Conservation (phyloP, 305 asterid genomes). For the Fraxinus greggii region DNA sequence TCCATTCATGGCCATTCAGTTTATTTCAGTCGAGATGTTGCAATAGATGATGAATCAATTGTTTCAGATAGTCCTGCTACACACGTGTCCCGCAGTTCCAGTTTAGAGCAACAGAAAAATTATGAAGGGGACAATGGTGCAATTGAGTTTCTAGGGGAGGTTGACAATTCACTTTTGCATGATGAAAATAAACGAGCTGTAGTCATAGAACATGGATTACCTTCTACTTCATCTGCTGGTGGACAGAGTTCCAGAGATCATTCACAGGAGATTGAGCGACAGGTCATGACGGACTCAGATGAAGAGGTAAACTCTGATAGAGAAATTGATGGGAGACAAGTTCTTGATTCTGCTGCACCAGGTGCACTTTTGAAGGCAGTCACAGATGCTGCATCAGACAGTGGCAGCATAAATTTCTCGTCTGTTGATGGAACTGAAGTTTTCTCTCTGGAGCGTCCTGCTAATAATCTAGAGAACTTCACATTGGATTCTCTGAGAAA, state of each 20-base stretch:
- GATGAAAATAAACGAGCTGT: constrained; percentile 23
- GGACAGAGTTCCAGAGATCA: constrained; percentile 34
- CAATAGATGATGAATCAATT: constrained; percentile 27
- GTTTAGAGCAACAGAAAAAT: constrained; percentile 21
- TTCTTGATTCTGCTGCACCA: constrained; percentile 29
- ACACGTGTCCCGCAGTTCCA: constrained; percentile 19
- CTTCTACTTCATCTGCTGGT: constrained; percentile 12
- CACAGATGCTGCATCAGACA: constrained; percentile 29
- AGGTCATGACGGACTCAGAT: constrained; percentile 26
- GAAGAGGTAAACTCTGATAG: constrained; percentile 31
- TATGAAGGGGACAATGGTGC: constrained; percentile 30
- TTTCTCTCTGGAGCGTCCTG: constrained; percentile 18
- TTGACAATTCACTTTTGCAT: constrained; percentile 18
- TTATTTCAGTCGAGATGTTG: not conserved
- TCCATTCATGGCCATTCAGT: constrained; percentile 9
- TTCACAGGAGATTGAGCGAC: constrained; percentile 37
- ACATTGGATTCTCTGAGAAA: constrained; percentile 23
- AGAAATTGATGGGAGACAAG: constrained; percentile 26
- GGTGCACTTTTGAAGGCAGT: constrained; percentile 28
- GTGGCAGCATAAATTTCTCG: constrained; percentile 14
- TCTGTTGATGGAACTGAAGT: constrained; percentile 31
- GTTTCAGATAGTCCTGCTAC: constrained; percentile 19
- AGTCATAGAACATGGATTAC: constrained; percentile 23
- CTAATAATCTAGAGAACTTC: constrained; percentile 26
- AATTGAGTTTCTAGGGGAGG: constrained; percentile 23